Conservation (phyloP, 305 asterid genomes). For the Fraxinus sp. region DNA sequence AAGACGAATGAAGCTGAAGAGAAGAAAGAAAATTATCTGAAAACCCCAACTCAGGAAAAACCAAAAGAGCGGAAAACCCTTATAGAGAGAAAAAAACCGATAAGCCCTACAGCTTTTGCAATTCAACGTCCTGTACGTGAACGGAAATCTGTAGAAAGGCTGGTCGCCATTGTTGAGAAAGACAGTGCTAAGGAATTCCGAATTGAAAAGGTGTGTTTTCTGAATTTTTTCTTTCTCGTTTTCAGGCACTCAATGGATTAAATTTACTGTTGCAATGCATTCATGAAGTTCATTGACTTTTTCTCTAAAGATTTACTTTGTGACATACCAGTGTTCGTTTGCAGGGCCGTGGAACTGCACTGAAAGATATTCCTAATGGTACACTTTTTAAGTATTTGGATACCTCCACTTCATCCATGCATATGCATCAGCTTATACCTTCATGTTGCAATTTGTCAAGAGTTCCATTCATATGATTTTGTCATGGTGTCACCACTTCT, state of each 20-base stretch:
- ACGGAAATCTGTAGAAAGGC: constrained; percentile 79
- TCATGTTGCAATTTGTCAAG: neutral
- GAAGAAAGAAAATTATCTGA: constrained; percentile 34
- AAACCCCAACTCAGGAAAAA: constrained; percentile 35
- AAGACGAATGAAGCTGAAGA: constrained; percentile 38
- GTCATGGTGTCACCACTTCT: neutral
- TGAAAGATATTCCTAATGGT: constrained; percentile 92
- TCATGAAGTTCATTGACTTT: neutral
- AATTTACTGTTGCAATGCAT: neutral
- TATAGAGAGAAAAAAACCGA: constrained; percentile 45
- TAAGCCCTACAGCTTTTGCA: constrained; percentile 49
- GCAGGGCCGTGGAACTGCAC: constrained; percentile 90
- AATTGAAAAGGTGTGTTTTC: constrained; percentile 16
- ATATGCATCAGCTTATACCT: constrained; percentile 1
- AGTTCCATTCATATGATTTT: neutral
- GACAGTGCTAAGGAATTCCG: constrained; percentile 52
- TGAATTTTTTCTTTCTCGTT: neutral
- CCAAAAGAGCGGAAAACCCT: constrained; percentile 32
- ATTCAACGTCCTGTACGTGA: constrained; percentile 78
- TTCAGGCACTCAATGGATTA: neutral
- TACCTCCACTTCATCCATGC: constrained; percentile 14
- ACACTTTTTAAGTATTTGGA: constrained; percentile 19
- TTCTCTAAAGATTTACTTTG: constrained; percentile 14
- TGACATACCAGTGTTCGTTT: constrained; percentile 13
- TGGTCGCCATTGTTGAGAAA: constrained; percentile 71